These are phyloP conservation scores for Oryza longistaminata DNA, from an alignment of 176 grass and related monocot genomes.

Conservation along the genomic window DNA sequence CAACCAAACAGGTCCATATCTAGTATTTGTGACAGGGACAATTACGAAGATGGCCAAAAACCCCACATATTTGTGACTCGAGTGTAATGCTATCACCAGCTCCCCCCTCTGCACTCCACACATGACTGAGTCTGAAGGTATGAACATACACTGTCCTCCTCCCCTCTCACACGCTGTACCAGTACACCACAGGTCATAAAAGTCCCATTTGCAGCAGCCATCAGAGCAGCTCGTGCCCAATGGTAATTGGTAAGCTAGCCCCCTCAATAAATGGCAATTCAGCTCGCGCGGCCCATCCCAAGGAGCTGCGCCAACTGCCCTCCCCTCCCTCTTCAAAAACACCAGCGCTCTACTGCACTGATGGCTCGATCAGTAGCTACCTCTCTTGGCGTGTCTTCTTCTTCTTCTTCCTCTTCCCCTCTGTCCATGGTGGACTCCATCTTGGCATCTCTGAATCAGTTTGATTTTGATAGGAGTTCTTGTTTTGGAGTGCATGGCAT, in stretches of 20 bases:
- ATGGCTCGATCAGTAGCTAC: background rate
- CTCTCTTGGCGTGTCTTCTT: background rate
- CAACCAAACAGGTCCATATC: too few species aligned
- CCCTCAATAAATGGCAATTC: conserved; percentile 54
- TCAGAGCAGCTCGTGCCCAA: conserved; percentile 36
- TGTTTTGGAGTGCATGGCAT: conserved; percentile 22
- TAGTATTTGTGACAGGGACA: too few species aligned
- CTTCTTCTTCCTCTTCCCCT: background rate
- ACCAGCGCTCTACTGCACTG: background rate
- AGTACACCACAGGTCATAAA: conserved; percentile 8
- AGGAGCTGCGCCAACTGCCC: conserved; percentile 3
- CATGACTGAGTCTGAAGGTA: too few species aligned
- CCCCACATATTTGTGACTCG: background rate
- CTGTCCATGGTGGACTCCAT: background rate
- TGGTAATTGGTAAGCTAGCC: background rate
- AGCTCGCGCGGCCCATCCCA: conserved; percentile 41
- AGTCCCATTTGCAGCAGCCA: conserved; percentile 23
- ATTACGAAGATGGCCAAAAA: background rate
- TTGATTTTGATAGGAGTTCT: background rate
- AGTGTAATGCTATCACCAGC: too few species aligned
- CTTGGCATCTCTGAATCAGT: background rate
- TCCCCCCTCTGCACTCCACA: too few species aligned
- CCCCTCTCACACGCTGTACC: background rate
- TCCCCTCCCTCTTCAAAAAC: conserved; percentile 30
- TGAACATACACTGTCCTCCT: too few species aligned